Evolutionary conservation across 768 basidiomycete genomes (phyloP).

Genomic region (Boletus huronensis): DNA sequence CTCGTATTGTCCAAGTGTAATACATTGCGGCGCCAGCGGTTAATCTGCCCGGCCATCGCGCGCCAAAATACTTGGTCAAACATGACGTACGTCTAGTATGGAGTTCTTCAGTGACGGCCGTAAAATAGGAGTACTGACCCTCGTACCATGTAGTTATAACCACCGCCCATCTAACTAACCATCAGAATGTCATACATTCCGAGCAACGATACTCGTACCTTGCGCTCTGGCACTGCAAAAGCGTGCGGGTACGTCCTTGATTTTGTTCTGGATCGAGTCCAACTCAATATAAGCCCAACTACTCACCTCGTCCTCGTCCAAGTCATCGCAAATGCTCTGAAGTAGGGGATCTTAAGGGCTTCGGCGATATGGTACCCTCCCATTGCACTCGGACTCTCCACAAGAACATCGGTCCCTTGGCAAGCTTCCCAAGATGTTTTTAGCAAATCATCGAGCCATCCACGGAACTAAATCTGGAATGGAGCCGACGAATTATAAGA

Average conservation of each 20-base stretch:
- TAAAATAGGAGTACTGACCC: neutral
- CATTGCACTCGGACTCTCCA: slow-evolving; percentile 98
- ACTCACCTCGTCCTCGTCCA: slow-evolving; percentile 86
- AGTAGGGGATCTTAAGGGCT: slow-evolving; percentile 90
- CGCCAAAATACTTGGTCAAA: slow-evolving; percentile 99
- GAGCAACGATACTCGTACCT: slow-evolving; percentile 44
- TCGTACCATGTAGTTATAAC: slow-evolving; percentile 96
- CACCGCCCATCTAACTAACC: slow-evolving; percentile 75
- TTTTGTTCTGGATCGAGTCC: slow-evolving; percentile 1
- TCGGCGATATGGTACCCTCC: slow-evolving; percentile 97
- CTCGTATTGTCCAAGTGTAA: slow-evolving; percentile 77
- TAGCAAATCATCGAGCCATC: slow-evolving; percentile 95
- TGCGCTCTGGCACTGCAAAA: slow-evolving; percentile 94
- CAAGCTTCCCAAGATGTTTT: slow-evolving; percentile 96
- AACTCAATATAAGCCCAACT: neutral
- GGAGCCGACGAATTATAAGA: slow-evolving; percentile 3
- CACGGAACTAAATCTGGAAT: slow-evolving; percentile 68
- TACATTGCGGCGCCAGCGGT: slow-evolving; percentile 82
- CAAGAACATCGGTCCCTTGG: slow-evolving; percentile 86
- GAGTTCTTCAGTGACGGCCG: neutral
- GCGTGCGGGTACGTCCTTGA: slow-evolving; percentile 92
- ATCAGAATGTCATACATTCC: slow-evolving; percentile 14
- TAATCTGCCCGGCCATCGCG: slow-evolving; percentile 90
- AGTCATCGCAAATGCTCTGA: slow-evolving; percentile 95
- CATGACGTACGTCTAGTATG: slow-evolving; percentile 80